Evolutionary conservation across 208 protist genomes (phyloP).

Genomic region (Lotmaria passim): DNA sequence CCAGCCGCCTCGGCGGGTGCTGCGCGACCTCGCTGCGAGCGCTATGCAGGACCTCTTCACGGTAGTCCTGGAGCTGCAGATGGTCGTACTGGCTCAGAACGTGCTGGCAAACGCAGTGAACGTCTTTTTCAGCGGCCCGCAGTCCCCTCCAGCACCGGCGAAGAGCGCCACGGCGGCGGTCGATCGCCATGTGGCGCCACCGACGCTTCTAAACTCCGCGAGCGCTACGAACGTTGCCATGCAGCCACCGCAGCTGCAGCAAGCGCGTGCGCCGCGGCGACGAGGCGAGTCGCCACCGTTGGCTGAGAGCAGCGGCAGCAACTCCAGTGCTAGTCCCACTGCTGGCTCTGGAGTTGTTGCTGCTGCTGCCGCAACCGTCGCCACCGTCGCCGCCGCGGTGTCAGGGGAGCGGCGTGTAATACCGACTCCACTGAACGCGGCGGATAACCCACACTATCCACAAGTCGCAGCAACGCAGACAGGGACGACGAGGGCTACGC

Average conservation of each 20-base stretch:
- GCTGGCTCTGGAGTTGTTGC: too few relatives aligned
- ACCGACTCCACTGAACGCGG: background rate
- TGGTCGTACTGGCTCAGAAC: slow-evolving; percentile 51
- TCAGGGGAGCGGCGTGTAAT: background rate
- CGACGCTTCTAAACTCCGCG: background rate
- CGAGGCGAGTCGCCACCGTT: slow-evolving; percentile 6
- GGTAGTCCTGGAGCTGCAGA: slow-evolving; percentile 47
- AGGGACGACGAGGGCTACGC: background rate
- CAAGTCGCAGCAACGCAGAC: background rate
- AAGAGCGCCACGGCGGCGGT: background rate
- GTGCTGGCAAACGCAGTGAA: slow-evolving; percentile 65
- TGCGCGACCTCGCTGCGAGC: slow-evolving; percentile 66
- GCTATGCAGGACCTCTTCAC: slow-evolving; percentile 64
- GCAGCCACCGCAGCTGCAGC: background rate
- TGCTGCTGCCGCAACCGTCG: background rate
- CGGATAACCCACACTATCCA: background rate
- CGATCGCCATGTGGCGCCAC: background rate
- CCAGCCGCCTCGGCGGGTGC: slow-evolving; percentile 28
- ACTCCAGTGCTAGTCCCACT: background rate
- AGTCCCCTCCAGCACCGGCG: background rate
- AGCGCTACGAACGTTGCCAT: too few relatives aligned
- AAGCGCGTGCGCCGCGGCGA: background rate
- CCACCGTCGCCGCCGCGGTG: background rate
- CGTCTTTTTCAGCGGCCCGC: slow-evolving; percentile 36
- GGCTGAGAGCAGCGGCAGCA: slow-evolving; percentile 4